phyloP scores from a whole-genome alignment of 31 red algal species.

The Porphyra umbilicalis region DNA sequence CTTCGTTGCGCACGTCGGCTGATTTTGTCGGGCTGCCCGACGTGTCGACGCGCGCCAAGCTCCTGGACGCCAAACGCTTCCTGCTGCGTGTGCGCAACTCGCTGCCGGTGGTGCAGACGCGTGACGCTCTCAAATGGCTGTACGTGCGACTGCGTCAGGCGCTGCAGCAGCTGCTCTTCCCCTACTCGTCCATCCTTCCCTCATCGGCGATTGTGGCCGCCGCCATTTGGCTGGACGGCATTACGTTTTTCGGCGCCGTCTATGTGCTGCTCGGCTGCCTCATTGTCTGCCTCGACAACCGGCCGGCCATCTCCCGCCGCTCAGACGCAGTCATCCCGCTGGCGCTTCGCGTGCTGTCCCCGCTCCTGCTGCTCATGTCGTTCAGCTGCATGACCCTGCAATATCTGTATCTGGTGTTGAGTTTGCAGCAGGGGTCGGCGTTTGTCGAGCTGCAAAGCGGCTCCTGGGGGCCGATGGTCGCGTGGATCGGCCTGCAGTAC shows the following conservation, averaged over 20 bases:
- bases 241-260: conserved; percentile 23
- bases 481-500: conserved; percentile 21
- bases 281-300: conserved; percentile 3
- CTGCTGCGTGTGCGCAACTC: conserved; percentile 16
- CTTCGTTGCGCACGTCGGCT: neutral
- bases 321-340: neutral
- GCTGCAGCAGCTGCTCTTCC: conserved; percentile 3
- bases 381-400: conserved; percentile 36
- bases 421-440: neutral
- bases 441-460: conserved; percentile 1
- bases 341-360: neutral
- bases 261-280: conserved; percentile 36
- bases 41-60: neutral
- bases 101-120: conserved; percentile 29
- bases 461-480: neutral
- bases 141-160: neutral
- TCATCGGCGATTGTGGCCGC: conserved; percentile 25
- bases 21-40: neutral
- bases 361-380: conserved; percentile 21
- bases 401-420: conserved; percentile 18
- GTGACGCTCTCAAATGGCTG: conserved; percentile 11
- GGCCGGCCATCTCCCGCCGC: neutral
- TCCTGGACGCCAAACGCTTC: neutral
- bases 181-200: conserved; percentile 26
- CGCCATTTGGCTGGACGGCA: conserved; percentile 26